Evolutionary conservation across 306 rosid species (phyloP).

Genomic region (Sicyos baderoa): DNA sequence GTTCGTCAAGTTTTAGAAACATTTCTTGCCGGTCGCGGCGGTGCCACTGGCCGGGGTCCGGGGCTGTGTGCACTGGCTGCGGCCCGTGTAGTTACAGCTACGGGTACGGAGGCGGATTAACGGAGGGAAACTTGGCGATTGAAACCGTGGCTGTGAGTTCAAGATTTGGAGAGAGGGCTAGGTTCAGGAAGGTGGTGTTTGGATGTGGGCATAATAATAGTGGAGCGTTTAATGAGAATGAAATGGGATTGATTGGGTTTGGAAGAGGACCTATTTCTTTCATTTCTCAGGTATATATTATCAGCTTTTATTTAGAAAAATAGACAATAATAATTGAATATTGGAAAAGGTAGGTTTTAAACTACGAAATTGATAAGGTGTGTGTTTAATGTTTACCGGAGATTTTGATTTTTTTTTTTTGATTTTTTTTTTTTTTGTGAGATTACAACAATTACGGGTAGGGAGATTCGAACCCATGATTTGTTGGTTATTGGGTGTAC

Average conservation of each 20-base stretch:
- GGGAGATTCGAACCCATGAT: too few relatives aligned
- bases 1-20: conserved; percentile 23
- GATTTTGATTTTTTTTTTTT: too few relatives aligned
- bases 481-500: too few relatives aligned
- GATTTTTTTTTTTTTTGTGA: too few relatives aligned
- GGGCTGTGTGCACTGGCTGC: conserved; percentile 2
- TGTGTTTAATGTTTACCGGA: too few relatives aligned
- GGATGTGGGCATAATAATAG: conserved; percentile 37
- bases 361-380: too few relatives aligned
- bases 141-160: conserved; percentile 42
- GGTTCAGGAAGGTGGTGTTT: conserved; percentile 21
- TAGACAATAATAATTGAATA: too few relatives aligned
- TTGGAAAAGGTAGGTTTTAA: too few relatives aligned
- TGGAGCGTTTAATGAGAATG: neutral
- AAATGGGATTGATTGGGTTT: conserved; percentile 49
- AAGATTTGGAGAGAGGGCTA: neutral
- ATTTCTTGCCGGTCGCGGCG: conserved; percentile 14
- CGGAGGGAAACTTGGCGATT: conserved; percentile 29
- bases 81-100: conserved; percentile 22
- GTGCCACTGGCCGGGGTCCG: neutral
- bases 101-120: conserved; percentile 22
- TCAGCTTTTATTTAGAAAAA: too few relatives aligned
- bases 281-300: conserved; percentile 24
- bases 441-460: too few relatives aligned
- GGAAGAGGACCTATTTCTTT: conserved; percentile 35